These are phyloP conservation scores for Strigomonas oncopelti DNA, from an alignment of 208 protist species.

Conservation along the genomic window DNA sequence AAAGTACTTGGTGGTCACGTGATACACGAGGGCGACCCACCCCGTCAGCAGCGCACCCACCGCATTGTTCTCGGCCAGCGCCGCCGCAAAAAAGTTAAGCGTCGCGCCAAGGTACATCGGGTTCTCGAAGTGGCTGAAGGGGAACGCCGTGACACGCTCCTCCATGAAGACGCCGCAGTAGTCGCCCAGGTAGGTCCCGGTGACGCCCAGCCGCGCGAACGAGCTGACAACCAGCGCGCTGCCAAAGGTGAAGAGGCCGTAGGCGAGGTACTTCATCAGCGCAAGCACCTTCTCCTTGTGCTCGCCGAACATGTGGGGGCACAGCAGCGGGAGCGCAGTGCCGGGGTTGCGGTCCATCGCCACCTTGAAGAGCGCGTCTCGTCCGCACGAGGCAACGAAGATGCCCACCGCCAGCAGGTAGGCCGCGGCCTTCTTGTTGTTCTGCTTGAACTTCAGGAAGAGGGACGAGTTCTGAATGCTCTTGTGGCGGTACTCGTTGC, in stretches of 20 bases:
- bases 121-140: constrained; percentile 89
- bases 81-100: constrained; percentile 81
- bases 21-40: constrained; percentile 82
- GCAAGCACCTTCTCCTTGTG: no score
- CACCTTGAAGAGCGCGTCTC: constrained; percentile 71
- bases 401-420: constrained; percentile 87
- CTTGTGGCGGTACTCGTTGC: constrained; percentile 81
- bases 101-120: constrained; percentile 93
- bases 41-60: constrained; percentile 73
- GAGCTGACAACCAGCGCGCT: constrained; percentile 64
- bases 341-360: constrained; percentile 49
- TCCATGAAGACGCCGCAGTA: constrained; percentile 93
- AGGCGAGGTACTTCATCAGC: neutral
- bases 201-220: constrained; percentile 80
- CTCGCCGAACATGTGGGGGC: neutral
- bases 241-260: constrained; percentile 15
- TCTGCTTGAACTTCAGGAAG: constrained; percentile 16
- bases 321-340: constrained; percentile 12
- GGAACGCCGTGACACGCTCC: constrained; percentile 86
- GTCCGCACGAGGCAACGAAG: constrained; percentile 53
- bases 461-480: constrained; percentile 57
- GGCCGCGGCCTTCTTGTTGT: constrained; percentile 39
- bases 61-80: constrained; percentile 56
- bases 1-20: constrained; percentile 81
- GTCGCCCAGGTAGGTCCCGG: constrained; percentile 92